Percentiles rank a stretch among this genome's conserved stretches.
These are phyloP conservation scores for Euphrasia arctica DNA, from an alignment of 305 asterid genomes.

Conservation along the genomic window DNA sequence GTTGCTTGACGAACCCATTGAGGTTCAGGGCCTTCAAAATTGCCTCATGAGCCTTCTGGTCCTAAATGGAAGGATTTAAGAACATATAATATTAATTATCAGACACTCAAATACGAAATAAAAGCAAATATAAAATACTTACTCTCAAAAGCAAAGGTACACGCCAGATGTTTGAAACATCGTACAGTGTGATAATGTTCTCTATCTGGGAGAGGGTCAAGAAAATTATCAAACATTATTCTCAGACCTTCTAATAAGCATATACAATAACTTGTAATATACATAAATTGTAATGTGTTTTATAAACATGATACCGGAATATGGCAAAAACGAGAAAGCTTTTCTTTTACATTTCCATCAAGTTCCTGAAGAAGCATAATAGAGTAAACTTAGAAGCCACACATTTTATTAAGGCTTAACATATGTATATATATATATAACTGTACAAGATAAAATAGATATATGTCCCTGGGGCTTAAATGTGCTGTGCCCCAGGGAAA, in stretches of 20 bases:
- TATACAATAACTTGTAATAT: neutral
- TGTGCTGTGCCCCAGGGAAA: neutral
- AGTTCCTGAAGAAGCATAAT: slow-evolving; percentile 59
- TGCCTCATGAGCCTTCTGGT: slow-evolving; percentile 91
- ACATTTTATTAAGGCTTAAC: neutral
- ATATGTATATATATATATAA: neutral
- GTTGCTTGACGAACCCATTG: slow-evolving; percentile 49
- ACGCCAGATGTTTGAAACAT: slow-evolving; percentile 89
- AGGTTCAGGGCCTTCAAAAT: slow-evolving; percentile 75
- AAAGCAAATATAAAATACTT: slow-evolving; percentile 29
- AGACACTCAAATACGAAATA: slow-evolving; percentile 6
- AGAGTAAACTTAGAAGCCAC: slow-evolving; percentile 25
- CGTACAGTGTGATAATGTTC: slow-evolving; percentile 67
- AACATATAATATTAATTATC: neutral
- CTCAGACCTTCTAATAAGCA: slow-evolving; percentile 12
- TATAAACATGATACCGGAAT: slow-evolving; percentile 58
- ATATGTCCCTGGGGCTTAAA: neutral
- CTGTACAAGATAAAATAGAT: neutral
- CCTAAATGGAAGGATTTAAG: slow-evolving; percentile 39
- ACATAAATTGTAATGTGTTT: slow-evolving; percentile 9
- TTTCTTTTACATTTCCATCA: slow-evolving; percentile 69
- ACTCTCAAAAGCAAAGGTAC: slow-evolving; percentile 83
- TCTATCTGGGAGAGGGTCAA: slow-evolving; percentile 42
- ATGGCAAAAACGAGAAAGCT: slow-evolving; percentile 85
- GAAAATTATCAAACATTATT: slow-evolving; percentile 18